Conservation (phyloP, 2,329 filamentous ascomycete species). For the Epichloe bromicola region DNA sequence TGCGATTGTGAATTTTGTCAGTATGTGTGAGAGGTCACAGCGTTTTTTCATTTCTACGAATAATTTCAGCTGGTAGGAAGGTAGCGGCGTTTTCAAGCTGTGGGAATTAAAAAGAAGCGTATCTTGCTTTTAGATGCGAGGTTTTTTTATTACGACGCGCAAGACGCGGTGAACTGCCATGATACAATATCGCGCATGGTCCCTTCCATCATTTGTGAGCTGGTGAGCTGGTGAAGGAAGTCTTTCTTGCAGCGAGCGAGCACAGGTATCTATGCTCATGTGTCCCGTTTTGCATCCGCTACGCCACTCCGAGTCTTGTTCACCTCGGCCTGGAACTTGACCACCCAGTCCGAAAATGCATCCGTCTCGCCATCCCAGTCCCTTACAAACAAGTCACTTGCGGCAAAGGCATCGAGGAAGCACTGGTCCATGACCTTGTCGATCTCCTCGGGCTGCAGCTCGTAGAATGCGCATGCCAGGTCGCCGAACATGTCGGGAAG, state of each 20-base stretch:
- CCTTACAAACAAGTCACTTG: slow-evolving; percentile 39
- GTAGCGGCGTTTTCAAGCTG: neutral
- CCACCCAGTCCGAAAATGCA: slow-evolving; percentile 68
- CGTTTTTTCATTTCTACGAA: neutral
- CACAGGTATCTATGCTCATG: too few species aligned
- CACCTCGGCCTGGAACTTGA: slow-evolving; percentile 40
- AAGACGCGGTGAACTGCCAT: too few species aligned
- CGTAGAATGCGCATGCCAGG: slow-evolving; percentile 60
- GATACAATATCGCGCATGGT: too few species aligned
- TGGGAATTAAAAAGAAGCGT: neutral
- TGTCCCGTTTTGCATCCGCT: too few species aligned
- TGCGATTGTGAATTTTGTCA: neutral
- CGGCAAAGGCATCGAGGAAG: slow-evolving; percentile 44
- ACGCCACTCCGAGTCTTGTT: slow-evolving; percentile 22
- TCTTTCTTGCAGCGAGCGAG: too few species aligned
- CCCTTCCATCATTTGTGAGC: too few species aligned
- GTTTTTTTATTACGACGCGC: too few species aligned
- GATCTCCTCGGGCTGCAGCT: slow-evolving; percentile 45
- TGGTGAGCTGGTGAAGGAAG: too few species aligned
- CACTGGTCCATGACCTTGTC: slow-evolving; percentile 46
- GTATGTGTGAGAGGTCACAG: neutral
- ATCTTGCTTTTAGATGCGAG: neutral
- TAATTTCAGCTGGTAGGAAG: neutral
- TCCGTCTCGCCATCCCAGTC: slow-evolving; percentile 56
- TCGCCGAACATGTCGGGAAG: slow-evolving; percentile 60